Percentiles rank a stretch among this genome's conserved stretches.
Conservation (phyloP, 2,329 filamentous ascomycete species). For the Aspergillus sp. region DNA sequence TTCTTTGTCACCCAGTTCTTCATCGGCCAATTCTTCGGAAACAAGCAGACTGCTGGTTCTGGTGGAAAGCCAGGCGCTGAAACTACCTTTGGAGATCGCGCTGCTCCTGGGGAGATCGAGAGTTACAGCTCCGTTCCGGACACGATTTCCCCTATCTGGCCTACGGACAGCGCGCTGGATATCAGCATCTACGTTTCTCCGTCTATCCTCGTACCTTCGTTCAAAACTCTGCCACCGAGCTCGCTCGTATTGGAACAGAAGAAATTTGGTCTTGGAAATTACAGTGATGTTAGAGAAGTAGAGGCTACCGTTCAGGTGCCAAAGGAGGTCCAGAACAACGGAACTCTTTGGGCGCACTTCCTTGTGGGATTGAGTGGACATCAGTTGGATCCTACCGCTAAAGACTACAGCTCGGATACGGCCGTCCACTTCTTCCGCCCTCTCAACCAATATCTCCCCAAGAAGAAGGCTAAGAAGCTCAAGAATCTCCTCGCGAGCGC, state of each 20-base stretch:
- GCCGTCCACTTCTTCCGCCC: conserved; percentile 84
- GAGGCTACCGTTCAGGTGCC: conserved; percentile 79
- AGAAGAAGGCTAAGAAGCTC: conserved; percentile 86
- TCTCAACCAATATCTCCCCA: conserved; percentile 83
- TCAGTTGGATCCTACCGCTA: conserved; percentile 70
- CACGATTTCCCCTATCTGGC: conserved; percentile 88
- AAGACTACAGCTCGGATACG: conserved; percentile 69
- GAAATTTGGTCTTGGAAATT: conserved; percentile 75
- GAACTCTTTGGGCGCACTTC: conserved; percentile 92
- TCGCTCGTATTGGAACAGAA: conserved; percentile 77
- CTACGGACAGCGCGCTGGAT: conserved; percentile 73
- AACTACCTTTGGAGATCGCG: conserved; percentile 65
- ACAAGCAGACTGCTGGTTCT: conserved; percentile 27
- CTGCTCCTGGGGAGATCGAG: conserved; percentile 45
- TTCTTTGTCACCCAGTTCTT: conserved; percentile 60
- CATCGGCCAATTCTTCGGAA: conserved; percentile 55
- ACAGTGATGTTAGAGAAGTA: conserved; percentile 72
- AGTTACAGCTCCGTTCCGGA: conserved; percentile 54
- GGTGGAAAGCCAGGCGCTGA: conserved; percentile 42
- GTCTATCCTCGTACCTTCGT: conserved; percentile 63
- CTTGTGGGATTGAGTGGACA: conserved; percentile 77
- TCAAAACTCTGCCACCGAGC: conserved; percentile 65
- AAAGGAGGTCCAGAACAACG: conserved; percentile 79
- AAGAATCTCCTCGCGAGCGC: conserved; percentile 71
- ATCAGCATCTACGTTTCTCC: conserved; percentile 82